These are phyloP conservation scores for Persicaria tinctoria DNA, from an alignment of 148 eudicot species.

Conservation along the genomic window DNA sequence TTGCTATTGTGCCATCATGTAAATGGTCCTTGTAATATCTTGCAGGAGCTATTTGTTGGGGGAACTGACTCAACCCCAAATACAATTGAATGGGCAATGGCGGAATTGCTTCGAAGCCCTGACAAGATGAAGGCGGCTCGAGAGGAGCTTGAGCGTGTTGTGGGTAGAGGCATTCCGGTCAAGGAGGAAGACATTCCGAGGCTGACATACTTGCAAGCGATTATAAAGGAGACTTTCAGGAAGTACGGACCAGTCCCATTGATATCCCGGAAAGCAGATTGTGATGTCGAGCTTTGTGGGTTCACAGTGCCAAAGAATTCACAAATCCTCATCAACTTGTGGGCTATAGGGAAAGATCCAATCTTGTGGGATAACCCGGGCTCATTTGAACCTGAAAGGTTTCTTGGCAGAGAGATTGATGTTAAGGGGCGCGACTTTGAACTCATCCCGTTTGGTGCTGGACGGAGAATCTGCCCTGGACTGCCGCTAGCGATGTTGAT, in stretches of 20 bases:
- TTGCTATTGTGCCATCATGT: too few relatives aligned
- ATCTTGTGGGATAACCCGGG: too few relatives aligned
- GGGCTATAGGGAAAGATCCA: too few relatives aligned
- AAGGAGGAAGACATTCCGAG: constrained; percentile 21
- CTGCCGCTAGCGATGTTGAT: background rate
- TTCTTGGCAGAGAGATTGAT: too few relatives aligned
- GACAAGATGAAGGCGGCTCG: constrained; percentile 8
- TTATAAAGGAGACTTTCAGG: background rate
- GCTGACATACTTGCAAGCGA: constrained; percentile 27
- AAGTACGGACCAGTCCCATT: constrained; percentile 32
- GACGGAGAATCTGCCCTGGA: too few relatives aligned
- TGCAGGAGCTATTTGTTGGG: too few relatives aligned
- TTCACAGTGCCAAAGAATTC: constrained; percentile 26
- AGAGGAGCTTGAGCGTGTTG: constrained; percentile 16
- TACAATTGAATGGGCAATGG: constrained; percentile 40
- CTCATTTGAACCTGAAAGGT: too few relatives aligned
- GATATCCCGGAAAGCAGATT: constrained; percentile 20
- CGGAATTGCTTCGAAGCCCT: constrained; percentile 21
- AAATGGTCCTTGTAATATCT: too few relatives aligned
- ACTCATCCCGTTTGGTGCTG: too few relatives aligned
- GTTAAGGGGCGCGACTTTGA: too few relatives aligned
- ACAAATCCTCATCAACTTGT: constrained; percentile 23
- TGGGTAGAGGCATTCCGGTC: constrained; percentile 18
- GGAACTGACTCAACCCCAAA: constrained; percentile 21
- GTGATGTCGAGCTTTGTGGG: constrained; percentile 9